Percentiles rank a stretch among this genome's conserved stretches.
phyloP scores from a whole-genome alignment of 257 asterid genomes.

The Cinchona pubescens region DNA sequence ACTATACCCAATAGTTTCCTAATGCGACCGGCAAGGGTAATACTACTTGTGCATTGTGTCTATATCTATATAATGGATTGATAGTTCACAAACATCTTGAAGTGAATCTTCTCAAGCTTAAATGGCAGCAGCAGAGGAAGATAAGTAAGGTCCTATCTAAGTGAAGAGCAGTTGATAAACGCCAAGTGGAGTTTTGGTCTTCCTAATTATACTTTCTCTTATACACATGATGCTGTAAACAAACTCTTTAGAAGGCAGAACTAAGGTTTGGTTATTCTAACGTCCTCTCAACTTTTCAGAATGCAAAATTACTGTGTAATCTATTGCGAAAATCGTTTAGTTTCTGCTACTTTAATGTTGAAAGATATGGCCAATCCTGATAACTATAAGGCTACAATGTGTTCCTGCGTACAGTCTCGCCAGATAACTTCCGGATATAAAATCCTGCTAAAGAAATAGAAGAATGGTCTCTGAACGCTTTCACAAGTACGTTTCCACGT shows the following conservation, averaged over 20 bases:
- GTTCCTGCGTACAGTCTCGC: conserved; percentile 68
- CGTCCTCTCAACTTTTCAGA: neutral
- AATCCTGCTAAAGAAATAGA: conserved; percentile 56
- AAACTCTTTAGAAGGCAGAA: conserved; percentile 69
- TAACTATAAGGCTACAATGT: conserved; percentile 58
- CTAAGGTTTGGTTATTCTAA: conserved; percentile 37
- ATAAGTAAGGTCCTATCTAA: conserved; percentile 60
- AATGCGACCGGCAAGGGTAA: conserved; percentile 8
- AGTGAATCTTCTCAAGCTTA: neutral
- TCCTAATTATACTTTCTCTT: too few relatives aligned
- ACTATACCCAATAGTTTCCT: too few relatives aligned
- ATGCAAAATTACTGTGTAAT: too few relatives aligned
- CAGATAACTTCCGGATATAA: conserved; percentile 42
- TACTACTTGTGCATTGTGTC: neutral
- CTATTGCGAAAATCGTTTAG: neutral
- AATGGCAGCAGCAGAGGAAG: conserved; percentile 43
- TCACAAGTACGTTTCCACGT: conserved; percentile 51
- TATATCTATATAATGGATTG: neutral
- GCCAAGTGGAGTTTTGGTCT: conserved; percentile 62
- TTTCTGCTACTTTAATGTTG: neutral
- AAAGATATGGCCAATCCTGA: conserved; percentile 53
- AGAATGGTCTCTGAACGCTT: conserved; percentile 52
- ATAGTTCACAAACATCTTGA: neutral
- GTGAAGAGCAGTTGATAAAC: conserved; percentile 52
- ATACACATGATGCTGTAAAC: conserved; percentile 59